Percentiles rank a stretch among this genome's conserved stretches.
Conservation (phyloP, 371 early-diverging fungal genomes). For the Lichtheimia ramosa region DNA sequence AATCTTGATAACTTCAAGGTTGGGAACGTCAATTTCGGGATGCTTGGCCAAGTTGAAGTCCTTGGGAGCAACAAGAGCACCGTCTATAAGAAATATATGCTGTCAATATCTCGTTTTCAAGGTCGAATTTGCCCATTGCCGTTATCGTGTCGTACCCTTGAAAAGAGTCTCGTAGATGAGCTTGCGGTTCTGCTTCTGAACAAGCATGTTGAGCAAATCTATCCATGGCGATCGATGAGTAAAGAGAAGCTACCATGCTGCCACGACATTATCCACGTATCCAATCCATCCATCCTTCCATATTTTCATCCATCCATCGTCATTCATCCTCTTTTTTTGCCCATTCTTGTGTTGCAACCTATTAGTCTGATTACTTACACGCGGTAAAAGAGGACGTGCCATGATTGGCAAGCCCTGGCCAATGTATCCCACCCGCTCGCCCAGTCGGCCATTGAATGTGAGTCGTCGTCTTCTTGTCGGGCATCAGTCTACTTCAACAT, state of each 20-base stretch:
- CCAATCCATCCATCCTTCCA: not conserved
- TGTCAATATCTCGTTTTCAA: no score
- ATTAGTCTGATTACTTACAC: conserved; percentile 9
- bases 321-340: not conserved
- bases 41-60: conserved; percentile 96
- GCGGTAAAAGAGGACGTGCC: conserved; percentile 15
- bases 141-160: conserved; percentile 58
- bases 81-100: conserved; percentile 61
- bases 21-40: conserved; percentile 93
- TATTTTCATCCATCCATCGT: conserved; percentile 7
- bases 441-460: not conserved
- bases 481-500: no score
- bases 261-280: not conserved
- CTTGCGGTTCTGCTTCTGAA: conserved; percentile 96
- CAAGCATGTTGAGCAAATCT: conserved; percentile 71
- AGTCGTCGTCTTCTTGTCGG: no score
- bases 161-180: conserved; percentile 91
- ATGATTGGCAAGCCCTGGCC: not conserved
- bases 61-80: conserved; percentile 98
- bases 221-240: not conserved
- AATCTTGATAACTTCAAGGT: conserved; percentile 99
- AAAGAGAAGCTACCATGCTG: not conserved
- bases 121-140: no score
- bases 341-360: not conserved
- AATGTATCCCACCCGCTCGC: not conserved